Evolutionary conservation across 2,329 filamentous ascomycete genomes (phyloP), one percentile per base, ranked within the genome.

Genomic region (Neoascochyta sp.): DNA sequence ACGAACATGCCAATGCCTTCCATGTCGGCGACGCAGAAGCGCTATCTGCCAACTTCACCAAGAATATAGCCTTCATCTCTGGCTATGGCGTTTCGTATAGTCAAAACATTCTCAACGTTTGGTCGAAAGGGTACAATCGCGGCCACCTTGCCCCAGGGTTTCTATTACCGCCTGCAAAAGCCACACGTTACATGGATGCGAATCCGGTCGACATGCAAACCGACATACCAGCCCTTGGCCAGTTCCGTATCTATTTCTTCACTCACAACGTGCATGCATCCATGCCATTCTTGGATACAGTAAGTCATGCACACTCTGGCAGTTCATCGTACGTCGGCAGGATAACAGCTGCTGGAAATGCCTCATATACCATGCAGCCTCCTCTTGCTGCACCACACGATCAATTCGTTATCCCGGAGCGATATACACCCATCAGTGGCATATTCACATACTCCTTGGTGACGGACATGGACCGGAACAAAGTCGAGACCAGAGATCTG

Each of bases 141-240:
- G 57, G 64, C 21, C 27, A 36, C 34, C 50, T 74, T 1, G 60
- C 50, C 15, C 60, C 65, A 6, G 65, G 65, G 4, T 65, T 52
- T 32, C 52, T 77, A 13, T 67, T 84, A 15, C 74, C 79, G 3
- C 83, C 83, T 3, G 80, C 80, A 22, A 83, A 78, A 60, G 82
- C 81, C 11, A 83, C 81, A 1, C 74, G 84, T 16, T 87, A 82
- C 53, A 75, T 87, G 29, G 84, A 89, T 60, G 80, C 83, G 3
- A 89, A 88, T 48, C 83, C 83, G 0, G 77, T 89, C 22, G 80
- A 88, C 46, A 67, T 88, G 16, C 82, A 89, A 54, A 75, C 86
- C 5, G 84, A 88, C 50, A 84, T 88, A 24, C 84, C 84, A 2
- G 75, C 86, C 61, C 67, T 88, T 5, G 80, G 83, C 15, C 84